A percentile compares a stretch with the other conserved stretches of the same genome.
These are phyloP conservation scores for Phialocephala sp. DNA, from an alignment of 2,329 filamentous ascomycete genomes.

Conservation along the genomic window DNA sequence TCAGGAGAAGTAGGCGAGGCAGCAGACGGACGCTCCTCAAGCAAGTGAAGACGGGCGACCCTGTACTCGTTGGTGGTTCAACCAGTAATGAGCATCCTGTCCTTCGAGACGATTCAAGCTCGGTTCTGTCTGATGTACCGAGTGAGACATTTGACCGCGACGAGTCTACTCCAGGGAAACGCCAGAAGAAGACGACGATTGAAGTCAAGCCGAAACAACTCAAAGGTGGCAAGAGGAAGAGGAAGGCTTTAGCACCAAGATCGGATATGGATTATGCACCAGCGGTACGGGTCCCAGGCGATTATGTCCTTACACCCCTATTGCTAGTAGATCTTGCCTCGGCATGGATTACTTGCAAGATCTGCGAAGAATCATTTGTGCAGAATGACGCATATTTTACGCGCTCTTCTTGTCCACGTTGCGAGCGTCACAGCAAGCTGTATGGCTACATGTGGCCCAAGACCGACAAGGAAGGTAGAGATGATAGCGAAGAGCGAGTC, in stretches of 20 bases:
- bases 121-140: conserved; percentile 30
- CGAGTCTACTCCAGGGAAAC: conserved; percentile 5
- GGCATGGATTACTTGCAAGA: conserved; percentile 89
- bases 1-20: conserved; percentile 21
- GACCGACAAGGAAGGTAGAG: conserved; percentile 78
- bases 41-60: conserved; percentile 30
- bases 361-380: conserved; percentile 82
- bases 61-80: conserved; percentile 34
- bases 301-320: conserved; percentile 81
- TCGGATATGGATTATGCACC: conserved; percentile 38
- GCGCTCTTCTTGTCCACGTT: conserved; percentile 83
- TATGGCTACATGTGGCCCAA: conserved; percentile 98
- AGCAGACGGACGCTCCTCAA: conserved; percentile 25
- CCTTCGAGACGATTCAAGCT: conserved; percentile 30
- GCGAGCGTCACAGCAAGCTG: conserved; percentile 92
- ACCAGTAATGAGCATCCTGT: conserved; percentile 35
- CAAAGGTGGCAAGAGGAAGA: conserved; percentile 24
- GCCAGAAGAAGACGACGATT: conserved; percentile 5
- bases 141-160: conserved; percentile 28
- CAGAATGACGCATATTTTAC: conserved; percentile 90
- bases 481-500: conserved; percentile 70
- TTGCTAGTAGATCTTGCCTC: conserved; percentile 76
- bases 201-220: conserved; percentile 15
- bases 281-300: conserved; percentile 64
- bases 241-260: conserved; percentile 22